phyloP scores from a whole-genome alignment of 805 yeast species.

The Wickerhamiella bombiphila region DNA sequence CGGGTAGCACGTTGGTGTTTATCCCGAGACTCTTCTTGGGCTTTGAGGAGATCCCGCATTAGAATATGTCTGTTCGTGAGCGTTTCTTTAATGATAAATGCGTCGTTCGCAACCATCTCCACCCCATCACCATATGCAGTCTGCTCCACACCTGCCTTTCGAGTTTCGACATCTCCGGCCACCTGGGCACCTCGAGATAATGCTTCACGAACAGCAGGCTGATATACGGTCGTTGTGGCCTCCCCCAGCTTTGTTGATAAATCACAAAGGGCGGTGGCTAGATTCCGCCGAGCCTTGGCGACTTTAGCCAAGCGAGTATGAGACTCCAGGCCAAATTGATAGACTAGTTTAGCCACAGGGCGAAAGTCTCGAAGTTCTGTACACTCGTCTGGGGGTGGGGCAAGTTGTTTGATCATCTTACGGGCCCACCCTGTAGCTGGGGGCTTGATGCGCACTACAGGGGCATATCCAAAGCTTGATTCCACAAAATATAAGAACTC shows the following conservation, averaged over 20 bases:
- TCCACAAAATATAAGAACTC: conserved; percentile 78
- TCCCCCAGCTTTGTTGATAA: conserved; percentile 25
- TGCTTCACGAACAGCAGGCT: conserved; percentile 47
- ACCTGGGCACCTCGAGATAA: conserved; percentile 53
- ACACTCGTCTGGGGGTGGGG: conserved; percentile 82
- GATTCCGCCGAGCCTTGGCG: conserved; percentile 29
- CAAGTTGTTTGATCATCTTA: conserved; percentile 79
- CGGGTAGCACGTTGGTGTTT: conserved; percentile 57
- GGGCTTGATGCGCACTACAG: conserved; percentile 42
- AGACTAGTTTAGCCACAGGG: conserved; percentile 69
- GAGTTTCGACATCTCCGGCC: conserved; percentile 62
- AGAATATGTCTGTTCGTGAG: conserved; percentile 81
- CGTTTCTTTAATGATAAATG: conserved; percentile 81
- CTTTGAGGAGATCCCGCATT: conserved; percentile 75
- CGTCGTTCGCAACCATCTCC: conserved; percentile 49
- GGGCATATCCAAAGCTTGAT: conserved; percentile 54
- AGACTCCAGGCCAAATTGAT: conserved; percentile 39
- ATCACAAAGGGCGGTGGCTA: conserved; percentile 44
- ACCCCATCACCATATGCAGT: conserved; percentile 69
- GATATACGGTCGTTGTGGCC: conserved; percentile 3
- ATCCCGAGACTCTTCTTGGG: conserved; percentile 57
- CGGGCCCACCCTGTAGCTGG: conserved; percentile 79
- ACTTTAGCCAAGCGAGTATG: conserved; percentile 44
- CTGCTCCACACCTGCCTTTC: conserved; percentile 55
- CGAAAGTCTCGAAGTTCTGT: conserved; percentile 70